Conservation (phyloP, 805 yeast species). For the Hermanozyma aechmeae region DNA sequence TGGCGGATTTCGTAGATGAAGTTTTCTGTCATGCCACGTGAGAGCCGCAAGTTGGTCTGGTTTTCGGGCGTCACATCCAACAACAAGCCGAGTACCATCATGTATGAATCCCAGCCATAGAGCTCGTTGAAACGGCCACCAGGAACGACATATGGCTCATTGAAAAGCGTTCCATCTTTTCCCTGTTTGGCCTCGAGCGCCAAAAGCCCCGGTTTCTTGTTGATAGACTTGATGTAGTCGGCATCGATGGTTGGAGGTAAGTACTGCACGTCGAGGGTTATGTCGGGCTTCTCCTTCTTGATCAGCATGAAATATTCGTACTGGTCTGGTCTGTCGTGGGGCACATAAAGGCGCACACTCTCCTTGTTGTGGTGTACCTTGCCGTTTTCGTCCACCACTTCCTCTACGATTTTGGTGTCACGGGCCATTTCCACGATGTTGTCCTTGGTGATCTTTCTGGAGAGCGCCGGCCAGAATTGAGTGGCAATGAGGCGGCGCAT, state of each 20-base stretch:
- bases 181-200: constrained; percentile 66
- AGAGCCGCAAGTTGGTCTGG: constrained; percentile 50
- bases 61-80: constrained; percentile 34
- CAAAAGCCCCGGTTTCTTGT: constrained; percentile 76
- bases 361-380: constrained; percentile 31
- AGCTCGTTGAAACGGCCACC: constrained; percentile 96
- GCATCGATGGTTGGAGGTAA: constrained; percentile 71
- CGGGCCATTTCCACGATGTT: constrained; percentile 61
- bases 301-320: constrained; percentile 55
- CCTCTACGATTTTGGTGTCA: constrained; percentile 67
- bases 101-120: constrained; percentile 97
- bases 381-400: constrained; percentile 25
- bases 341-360: constrained; percentile 72
- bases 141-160: constrained; percentile 87
- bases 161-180: constrained; percentile 40
- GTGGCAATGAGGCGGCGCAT: constrained; percentile 63
- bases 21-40: constrained; percentile 86
- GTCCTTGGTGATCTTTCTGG: constrained; percentile 57
- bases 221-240: constrained; percentile 66
- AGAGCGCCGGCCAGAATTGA: constrained; percentile 73
- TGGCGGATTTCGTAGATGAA: constrained; percentile 83
- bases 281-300: constrained; percentile 44
- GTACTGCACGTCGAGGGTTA: constrained; percentile 62
- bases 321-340: constrained; percentile 60
- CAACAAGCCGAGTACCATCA: constrained; percentile 78